Base-by-base conservation (phyloP, 2,329 filamentous ascomycete genomes). In the Plenodomus biglobosus region DNA sequence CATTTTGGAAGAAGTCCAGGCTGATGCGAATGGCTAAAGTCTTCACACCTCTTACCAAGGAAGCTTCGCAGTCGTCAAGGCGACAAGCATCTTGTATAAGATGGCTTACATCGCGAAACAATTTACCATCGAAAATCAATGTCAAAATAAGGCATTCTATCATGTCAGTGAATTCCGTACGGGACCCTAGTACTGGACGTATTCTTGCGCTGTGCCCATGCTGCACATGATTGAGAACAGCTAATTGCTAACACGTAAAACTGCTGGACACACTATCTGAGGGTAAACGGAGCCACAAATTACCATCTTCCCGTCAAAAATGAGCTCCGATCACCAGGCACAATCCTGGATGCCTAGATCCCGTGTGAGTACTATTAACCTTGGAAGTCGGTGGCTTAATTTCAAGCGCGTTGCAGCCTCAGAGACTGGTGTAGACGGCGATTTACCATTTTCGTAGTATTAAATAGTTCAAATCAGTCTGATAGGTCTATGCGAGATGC, bases 111-210 rank as follows among this genome's bases (percentile, higher is more conserved):
- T 46, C 63, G 1, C 38, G 68, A 11, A 61, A 56, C 6, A 76
- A 76, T 53, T 70, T 69, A 8, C 70, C 67, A 2, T 57, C 55
- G 16, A 56, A 48, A n/a, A 48, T 70, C 7, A 48, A 65, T 41
- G 24, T 65, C 40, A 41, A 56, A 35, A 55, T 56, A 4, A 38
- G 63, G 7, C 50, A 65, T 4, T 62, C 65, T 15, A 67, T 77
- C 24, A 53, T 78, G 41, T 52, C 74, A 49, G 68, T 74, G 4
- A 75, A 74, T 46, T 62, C 72, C 10, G 61, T 68, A 2, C 65
- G 65, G 46, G 75, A 78, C 56, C 74, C 75, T 1, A 68, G 64
- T 27, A 76, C 74, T n/a, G n/a, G 2, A 66, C 67, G 19, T 70
- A 71, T 42, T 38, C 61, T 59, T 39, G 66, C 47, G 58, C 55